Evolutionary conservation across 1,139 yeast species (phyloP), one percentile per base, ranked within the genome.

Genomic region (Zygosaccharomyces sapae): DNA sequence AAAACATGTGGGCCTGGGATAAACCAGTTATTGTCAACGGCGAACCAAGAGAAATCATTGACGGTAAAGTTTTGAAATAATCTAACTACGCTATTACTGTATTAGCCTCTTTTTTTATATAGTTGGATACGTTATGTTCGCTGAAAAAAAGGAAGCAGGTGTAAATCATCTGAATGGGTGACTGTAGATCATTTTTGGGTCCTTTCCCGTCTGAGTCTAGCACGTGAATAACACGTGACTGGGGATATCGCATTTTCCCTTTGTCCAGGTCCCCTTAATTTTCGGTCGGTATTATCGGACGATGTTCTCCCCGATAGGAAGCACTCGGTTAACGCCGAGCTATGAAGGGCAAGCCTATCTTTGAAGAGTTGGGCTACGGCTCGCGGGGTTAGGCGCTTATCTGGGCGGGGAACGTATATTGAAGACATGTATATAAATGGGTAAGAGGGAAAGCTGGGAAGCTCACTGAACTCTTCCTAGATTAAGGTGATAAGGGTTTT

Each of bases 1-100:
- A 80, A 67, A 81, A 82, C 76, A 71, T 81, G 75, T 82, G 87
- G 81, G 85, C 90, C 58, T 83, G 90, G 89, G 90, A 84, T 68
- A 75, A 81, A 74, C 88, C 88, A 61, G 72, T 81, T 56, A 67
- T 67, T 49, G 73, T 80, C 63, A 72, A 77, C 63, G 89, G 88
- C 66, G 81, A 75, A 71, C 63, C 72, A 60, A 78, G 72, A 66
- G 86, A 80, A 72, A 78, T 83, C 63, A 87, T 79, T 57, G 92
- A 83, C 69, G 92, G 92, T 70, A 83, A 83, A 77, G 90, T 84
- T 58, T 79, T 83, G 74, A 84, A 84, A 79, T 83, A 78, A 76
- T 41, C 37, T 38, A 13, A 13, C 18, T 31, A 13, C 3, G 3
- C 18, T 13, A 5, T 12, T 31, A 6, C 16, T 1, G 8, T n/a